These are phyloP conservation scores for Diutina pseudorugosa DNA, from an alignment of 1,139 yeast genomes.

Conservation along the genomic window DNA sequence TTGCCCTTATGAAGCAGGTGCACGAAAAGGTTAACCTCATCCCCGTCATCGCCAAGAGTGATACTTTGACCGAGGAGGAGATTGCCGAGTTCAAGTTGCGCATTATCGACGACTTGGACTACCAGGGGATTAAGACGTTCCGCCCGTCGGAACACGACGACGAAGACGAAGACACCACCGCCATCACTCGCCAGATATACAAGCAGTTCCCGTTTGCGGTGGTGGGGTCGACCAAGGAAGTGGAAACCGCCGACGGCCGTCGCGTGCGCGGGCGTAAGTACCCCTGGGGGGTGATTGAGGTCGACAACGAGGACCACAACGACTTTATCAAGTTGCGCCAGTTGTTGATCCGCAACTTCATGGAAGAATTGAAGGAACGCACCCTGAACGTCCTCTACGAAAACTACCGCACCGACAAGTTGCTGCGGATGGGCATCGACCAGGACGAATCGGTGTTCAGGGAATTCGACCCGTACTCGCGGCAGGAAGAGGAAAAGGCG, in stretches of 20 bases:
- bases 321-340: conserved; percentile 90
- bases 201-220: conserved; percentile 83
- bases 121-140: conserved; percentile 70
- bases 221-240: conserved; percentile 77
- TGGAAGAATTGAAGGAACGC: conserved; percentile 88
- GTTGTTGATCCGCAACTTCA: conserved; percentile 74
- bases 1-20: conserved; percentile 76
- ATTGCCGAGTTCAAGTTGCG: conserved; percentile 59
- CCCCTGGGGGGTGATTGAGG: conserved; percentile 98
- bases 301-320: conserved; percentile 88
- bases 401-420: conserved; percentile 78
- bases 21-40: conserved; percentile 89
- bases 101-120: conserved; percentile 63
- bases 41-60: conserved; percentile 92
- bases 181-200: conserved; percentile 55
- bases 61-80: conserved; percentile 85
- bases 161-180: conserved; percentile 77
- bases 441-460: conserved; percentile 89
- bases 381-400: conserved; percentile 75
- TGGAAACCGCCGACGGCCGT: conserved; percentile 65
- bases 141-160: conserved; percentile 43
- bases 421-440: conserved; percentile 71
- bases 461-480: conserved; percentile 86
- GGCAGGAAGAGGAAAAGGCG: conserved; percentile 89
- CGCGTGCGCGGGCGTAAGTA: conserved; percentile 84